These are phyloP conservation scores for Clitopilus hobsonii DNA, from an alignment of 768 basidiomycete genomes.

Conservation along the genomic window DNA sequence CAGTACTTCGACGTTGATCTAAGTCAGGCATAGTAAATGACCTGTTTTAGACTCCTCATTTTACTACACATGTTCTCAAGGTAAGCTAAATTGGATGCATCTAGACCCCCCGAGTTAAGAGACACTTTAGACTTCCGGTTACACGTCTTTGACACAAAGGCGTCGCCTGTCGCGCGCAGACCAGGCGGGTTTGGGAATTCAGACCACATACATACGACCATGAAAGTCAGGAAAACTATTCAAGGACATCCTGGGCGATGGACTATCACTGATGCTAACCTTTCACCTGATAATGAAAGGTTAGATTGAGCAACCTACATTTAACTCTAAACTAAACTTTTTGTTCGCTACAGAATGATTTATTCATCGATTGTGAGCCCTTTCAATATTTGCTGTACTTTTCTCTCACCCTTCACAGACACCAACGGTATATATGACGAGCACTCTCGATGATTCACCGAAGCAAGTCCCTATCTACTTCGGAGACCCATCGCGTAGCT, in stretches of 20 bases:
- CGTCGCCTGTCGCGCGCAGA: constrained; percentile 28
- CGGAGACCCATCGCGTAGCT: constrained; percentile 38
- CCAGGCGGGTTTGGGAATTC: constrained; percentile 6
- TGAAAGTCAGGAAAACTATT: constrained; percentile 57
- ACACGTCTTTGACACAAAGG: constrained; percentile 80
- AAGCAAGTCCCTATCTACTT: constrained; percentile 62
- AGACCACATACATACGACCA: constrained; percentile 32
- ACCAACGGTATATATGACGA: constrained; percentile 72
- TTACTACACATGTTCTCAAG: constrained; percentile 90
- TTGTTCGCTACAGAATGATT: constrained; percentile 58
- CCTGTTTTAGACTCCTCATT: constrained; percentile 68
- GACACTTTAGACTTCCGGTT: constrained; percentile 86
- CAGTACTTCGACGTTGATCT: constrained; percentile 5
- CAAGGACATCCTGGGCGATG: constrained; percentile 74
- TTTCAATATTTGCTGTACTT: background rate
- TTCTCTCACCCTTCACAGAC: constrained; percentile 36
- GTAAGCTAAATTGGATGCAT: too few species aligned
- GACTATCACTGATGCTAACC: constrained; percentile 94
- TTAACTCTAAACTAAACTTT: background rate
- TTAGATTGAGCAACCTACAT: constrained; percentile 18
- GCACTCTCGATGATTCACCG: constrained; percentile 56
- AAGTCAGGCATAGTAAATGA: constrained; percentile 3
- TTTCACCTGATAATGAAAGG: constrained; percentile 87
- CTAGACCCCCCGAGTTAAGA: too few species aligned
- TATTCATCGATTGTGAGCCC: constrained; percentile 81